Conservation (phyloP, 306 rosid genomes). For the Prinsepia uniflora region DNA sequence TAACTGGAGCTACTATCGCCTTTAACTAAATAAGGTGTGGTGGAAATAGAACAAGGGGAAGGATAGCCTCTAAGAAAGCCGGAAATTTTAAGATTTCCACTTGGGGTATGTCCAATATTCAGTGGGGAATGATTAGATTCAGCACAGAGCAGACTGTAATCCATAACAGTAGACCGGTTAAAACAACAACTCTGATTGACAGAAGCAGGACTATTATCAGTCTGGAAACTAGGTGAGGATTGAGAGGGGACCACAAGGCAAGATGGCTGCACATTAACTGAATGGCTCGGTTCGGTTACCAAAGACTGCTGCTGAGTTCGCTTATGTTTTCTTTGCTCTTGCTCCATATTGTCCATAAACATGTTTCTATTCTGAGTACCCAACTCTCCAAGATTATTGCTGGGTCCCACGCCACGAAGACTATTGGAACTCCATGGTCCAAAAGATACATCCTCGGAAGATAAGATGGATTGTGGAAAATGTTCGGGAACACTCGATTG, state of each 20-base stretch:
- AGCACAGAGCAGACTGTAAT: slow-evolving; percentile 44
- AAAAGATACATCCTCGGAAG: slow-evolving; percentile 41
- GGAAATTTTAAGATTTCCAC: slow-evolving; percentile 30
- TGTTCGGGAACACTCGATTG: slow-evolving; percentile 38
- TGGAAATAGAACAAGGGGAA: slow-evolving; percentile 32
- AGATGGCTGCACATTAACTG: slow-evolving; percentile 56
- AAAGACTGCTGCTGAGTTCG: slow-evolving; percentile 34
- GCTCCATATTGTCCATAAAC: slow-evolving; percentile 39
- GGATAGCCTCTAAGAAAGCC: slow-evolving; percentile 35
- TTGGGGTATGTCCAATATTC: slow-evolving; percentile 33
- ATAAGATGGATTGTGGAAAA: slow-evolving; percentile 38
- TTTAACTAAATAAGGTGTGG: slow-evolving; percentile 32
- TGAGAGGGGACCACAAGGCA: slow-evolving; percentile 55
- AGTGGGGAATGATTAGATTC: slow-evolving; percentile 39
- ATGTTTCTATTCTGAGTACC: slow-evolving; percentile 35
- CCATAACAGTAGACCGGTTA: slow-evolving; percentile 37
- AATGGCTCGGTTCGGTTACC: slow-evolving; percentile 40
- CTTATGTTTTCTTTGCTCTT: slow-evolving; percentile 28
- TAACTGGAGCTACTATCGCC: slow-evolving; percentile 27
- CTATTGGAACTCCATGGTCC: slow-evolving; percentile 49
- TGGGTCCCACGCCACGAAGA: slow-evolving; percentile 34
- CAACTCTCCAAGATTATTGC: slow-evolving; percentile 34
- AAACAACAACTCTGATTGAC: slow-evolving; percentile 42
- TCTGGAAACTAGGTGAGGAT: slow-evolving; percentile 40
- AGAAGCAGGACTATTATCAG: slow-evolving; percentile 38